A percentile compares a stretch with the other conserved stretches of the same genome.
phyloP scores from a whole-genome alignment of 2,329 filamentous ascomycete species.

The Aspergillus novoparasiticus region DNA sequence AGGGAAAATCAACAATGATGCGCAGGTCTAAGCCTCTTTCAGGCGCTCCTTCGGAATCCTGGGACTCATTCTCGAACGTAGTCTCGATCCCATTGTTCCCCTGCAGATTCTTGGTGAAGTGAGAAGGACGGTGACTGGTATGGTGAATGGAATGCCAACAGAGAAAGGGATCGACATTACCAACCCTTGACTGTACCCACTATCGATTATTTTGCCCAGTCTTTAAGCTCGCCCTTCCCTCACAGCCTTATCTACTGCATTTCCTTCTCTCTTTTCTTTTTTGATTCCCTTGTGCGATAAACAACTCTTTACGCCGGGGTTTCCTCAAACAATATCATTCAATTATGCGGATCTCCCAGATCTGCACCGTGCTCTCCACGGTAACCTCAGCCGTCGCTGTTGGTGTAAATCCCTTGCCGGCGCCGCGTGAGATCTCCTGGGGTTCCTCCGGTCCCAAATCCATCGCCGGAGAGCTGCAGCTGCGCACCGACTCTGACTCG shows the following conservation, averaged over 20 bases:
- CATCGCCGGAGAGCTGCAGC: slow-evolving; percentile 40
- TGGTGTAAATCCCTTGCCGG: slow-evolving; percentile 57
- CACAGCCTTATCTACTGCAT: background rate
- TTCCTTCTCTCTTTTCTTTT: background rate
- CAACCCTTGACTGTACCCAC: background rate
- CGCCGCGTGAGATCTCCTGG: slow-evolving; percentile 57
- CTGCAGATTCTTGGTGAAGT: background rate
- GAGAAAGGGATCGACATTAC: background rate
- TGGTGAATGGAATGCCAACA: background rate
- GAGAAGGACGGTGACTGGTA: background rate
- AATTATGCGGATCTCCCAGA: slow-evolving; percentile 30
- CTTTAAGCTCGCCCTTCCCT: background rate
- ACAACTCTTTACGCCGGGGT: background rate
- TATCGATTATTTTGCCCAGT: background rate
- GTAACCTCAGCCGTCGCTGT: slow-evolving; percentile 45
- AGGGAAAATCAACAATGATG: background rate
- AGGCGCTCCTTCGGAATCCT: slow-evolving; percentile 1
- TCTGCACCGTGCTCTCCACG: slow-evolving; percentile 33
- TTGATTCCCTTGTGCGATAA: background rate
- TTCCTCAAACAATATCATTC: slow-evolving; percentile 4
- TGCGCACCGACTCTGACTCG: slow-evolving; percentile 40
- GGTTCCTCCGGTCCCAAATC: slow-evolving; percentile 53
- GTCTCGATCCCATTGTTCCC: background rate
- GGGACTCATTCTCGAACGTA: background rate
- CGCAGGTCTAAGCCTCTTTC: background rate